Evolutionary conservation across 1,284 basidiomycete species (phyloP), one percentile per base, ranked within the genome.

Genomic region (Austroboletus novae-zelandiae): DNA sequence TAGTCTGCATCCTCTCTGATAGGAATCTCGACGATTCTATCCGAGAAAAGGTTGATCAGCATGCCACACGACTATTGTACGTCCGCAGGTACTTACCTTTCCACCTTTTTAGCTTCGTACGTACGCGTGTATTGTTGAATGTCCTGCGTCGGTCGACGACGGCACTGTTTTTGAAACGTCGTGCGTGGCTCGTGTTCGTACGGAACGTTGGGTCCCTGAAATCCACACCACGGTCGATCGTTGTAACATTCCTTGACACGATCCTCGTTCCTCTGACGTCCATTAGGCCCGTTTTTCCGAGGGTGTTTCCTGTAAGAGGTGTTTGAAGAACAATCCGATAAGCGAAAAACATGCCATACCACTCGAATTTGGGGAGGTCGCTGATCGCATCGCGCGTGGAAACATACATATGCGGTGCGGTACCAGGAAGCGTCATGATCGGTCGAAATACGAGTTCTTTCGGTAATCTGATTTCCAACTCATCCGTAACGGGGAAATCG

Each of bases 291-390:
- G 9, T 3, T 18, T 20, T 49, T 27, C 15, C 40, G 35, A 1
- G 62, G 65, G 14, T 68, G 43, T 51, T 57, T 61, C 62, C 62
- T 65, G 47, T 4, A 4, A n/a, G 15, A 29, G 47, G 73, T 47
- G 13, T 32, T 55, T 25, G 4, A 51, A 43, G 47, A 35, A 51
- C 39, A 9, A 8, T 23, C 9, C 6, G 11, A 41, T 9, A 48
- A 30, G 18, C 25, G 5, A 15, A 37, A 17, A 20, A 47, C n/a
- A 14, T 9, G 18, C 47, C 73, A 23, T 61, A 86, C 87, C 86
- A 89, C 52, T 90, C 82, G 61, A 83, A 90, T 6, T 64, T 72
- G 2, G 78, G 80, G 13, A 90, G 70, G 61, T 90, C 87, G 4
- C 73, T 70, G 44, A 89, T 87, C 0, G 88, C 85, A 59, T 89